These are phyloP conservation scores for Hypholoma fasciculare DNA, from an alignment of 768 basidiomycete species.

Conservation along the genomic window DNA sequence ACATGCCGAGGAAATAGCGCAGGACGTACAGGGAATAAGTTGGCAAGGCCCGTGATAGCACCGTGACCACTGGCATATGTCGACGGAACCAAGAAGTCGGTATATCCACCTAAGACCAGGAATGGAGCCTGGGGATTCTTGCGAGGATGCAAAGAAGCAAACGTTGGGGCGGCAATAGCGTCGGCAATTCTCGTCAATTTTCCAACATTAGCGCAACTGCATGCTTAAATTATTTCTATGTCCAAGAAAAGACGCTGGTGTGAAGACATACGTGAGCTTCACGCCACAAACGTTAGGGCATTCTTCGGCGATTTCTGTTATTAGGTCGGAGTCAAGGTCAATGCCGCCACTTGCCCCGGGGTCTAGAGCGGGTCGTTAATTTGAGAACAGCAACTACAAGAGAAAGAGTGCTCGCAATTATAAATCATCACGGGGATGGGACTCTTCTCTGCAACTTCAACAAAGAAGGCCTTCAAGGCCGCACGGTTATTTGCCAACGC, in stretches of 20 bases:
- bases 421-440: slow-evolving; percentile 89
- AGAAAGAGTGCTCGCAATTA: slow-evolving; percentile 60
- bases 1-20: slow-evolving; percentile 9
- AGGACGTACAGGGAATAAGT: slow-evolving; percentile 68
- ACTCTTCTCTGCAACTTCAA: slow-evolving; percentile 75
- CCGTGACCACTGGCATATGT: slow-evolving; percentile 77
- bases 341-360: slow-evolving; percentile 89
- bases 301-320: slow-evolving; percentile 74
- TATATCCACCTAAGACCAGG: slow-evolving; percentile 83
- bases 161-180: slow-evolving; percentile 55
- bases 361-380: slow-evolving; percentile 41
- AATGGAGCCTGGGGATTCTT: slow-evolving; percentile 69
- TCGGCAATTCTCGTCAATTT: slow-evolving; percentile 86
- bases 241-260: neutral
- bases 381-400: slow-evolving; percentile 6
- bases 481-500: slow-evolving; percentile 57
- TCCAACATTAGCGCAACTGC: slow-evolving; percentile 87
- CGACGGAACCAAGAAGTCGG: slow-evolving; percentile 80
- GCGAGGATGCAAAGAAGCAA: slow-evolving; percentile 62
- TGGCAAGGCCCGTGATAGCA: slow-evolving; percentile 88
- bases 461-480: slow-evolving; percentile 79
- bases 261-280: slow-evolving; percentile 75
- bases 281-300: slow-evolving; percentile 82
- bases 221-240: slow-evolving; percentile 6
- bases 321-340: slow-evolving; percentile 87